phyloP scores from a whole-genome alignment of 441 rosid genomes.

The Viola pubescens region DNA sequence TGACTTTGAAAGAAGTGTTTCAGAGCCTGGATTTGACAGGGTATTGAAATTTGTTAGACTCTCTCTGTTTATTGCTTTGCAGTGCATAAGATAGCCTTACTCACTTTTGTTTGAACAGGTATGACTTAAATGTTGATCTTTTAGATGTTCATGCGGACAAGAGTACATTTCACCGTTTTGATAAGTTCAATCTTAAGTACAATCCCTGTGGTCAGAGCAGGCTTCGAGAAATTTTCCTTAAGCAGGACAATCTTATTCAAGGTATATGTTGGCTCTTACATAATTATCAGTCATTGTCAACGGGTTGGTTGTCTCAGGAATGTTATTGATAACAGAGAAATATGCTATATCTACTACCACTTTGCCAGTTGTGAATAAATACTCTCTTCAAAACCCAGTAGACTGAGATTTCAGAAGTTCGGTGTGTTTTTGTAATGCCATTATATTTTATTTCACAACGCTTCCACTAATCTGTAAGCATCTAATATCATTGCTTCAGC shows the following conservation, averaged over 20 bases:
- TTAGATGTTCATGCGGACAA: slow-evolving; percentile 99
- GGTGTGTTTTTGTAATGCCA: not conserved
- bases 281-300: too few relatives aligned
- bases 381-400: too few relatives aligned
- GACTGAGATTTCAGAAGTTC: too few relatives aligned
- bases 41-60: slow-evolving; percentile 27
- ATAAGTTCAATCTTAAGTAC: slow-evolving; percentile 96
- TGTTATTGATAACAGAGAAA: too few relatives aligned
- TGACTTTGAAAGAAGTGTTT: slow-evolving; percentile 94
- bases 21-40: slow-evolving; percentile 94
- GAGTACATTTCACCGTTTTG: slow-evolving; percentile 99
- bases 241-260: slow-evolving; percentile 98
- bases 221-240: slow-evolving; percentile 97
- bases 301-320: too few relatives aligned
- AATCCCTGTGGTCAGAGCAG: slow-evolving; percentile 99
- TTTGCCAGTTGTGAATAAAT: too few relatives aligned
- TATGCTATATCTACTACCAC: too few relatives aligned
- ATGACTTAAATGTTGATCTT: slow-evolving; percentile 95
- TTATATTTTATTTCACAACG: not conserved
- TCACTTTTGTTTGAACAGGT: slow-evolving; percentile 38
- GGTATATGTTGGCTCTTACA: slow-evolving; percentile 32
- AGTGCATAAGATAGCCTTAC: slow-evolving; percentile 3
- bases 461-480: not conserved
- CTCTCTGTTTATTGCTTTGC: slow-evolving; percentile 7
- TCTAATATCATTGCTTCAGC: not conserved